Conservation (phyloP, 768 basidiomycete genomes). For the Serendipita sp. region DNA sequence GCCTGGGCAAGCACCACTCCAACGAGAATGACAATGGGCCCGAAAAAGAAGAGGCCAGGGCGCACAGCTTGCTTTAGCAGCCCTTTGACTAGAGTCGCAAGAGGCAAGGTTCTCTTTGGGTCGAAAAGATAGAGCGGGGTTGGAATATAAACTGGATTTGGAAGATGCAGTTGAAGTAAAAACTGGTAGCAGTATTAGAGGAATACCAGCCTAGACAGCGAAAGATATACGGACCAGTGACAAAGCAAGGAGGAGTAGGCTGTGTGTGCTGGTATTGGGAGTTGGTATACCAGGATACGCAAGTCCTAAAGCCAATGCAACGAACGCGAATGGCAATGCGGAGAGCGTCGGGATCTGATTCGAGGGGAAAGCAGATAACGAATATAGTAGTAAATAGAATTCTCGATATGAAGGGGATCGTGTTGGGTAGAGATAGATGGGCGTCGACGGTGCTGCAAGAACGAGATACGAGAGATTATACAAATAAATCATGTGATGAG, state of each 20-base stretch:
- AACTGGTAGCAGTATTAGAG: not conserved
- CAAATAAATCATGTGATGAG: not conserved
- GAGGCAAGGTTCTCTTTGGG: not conserved
- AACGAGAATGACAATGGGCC: not conserved
- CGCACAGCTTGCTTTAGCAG: not conserved
- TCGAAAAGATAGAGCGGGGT: slow-evolving; percentile 5
- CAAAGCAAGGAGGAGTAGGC: not conserved
- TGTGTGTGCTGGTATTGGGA: slow-evolving; percentile 1
- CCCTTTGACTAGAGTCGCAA: not conserved
- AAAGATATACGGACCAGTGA: not conserved
- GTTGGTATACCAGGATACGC: slow-evolving; percentile 1
- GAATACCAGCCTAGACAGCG: not conserved
- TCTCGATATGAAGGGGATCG: not conserved
- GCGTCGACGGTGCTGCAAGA: not conserved
- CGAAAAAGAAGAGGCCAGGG: not conserved
- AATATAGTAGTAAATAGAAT: not conserved
- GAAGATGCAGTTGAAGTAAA: not conserved
- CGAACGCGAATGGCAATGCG: not conserved
- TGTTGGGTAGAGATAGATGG: not conserved
- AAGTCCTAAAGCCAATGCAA: not conserved
- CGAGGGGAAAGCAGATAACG: not conserved
- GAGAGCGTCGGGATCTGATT: not conserved
- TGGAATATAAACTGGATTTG: not conserved
- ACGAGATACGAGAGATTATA: not conserved
- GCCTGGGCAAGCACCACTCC: not conserved